Conservation (phyloP, 1,139 yeast species). For the Candida pseudoviswanathii region DNA sequence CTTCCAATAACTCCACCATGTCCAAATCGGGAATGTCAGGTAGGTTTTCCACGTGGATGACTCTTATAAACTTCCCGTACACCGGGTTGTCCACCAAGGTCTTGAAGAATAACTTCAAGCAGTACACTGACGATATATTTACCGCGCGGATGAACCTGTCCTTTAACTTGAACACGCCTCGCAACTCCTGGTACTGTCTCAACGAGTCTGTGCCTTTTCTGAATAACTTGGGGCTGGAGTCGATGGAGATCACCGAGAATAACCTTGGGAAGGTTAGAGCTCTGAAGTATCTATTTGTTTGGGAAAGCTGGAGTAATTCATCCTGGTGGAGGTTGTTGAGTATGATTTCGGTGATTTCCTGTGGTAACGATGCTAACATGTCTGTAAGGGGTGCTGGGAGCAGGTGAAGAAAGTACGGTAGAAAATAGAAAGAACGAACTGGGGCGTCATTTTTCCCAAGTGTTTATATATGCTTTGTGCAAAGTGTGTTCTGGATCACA, state of each 20-base stretch:
- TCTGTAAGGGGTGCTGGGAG: not conserved
- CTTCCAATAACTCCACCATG: conserved; percentile 19
- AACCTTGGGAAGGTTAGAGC: conserved; percentile 21
- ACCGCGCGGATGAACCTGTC: conserved; percentile 8
- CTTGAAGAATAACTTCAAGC: conserved; percentile 25
- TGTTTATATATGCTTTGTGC: not conserved
- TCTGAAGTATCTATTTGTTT: conserved; percentile 20
- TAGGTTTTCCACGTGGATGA: conserved; percentile 19
- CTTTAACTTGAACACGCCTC: conserved; percentile 10
- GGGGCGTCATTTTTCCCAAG: not conserved
- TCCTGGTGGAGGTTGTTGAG: conserved; percentile 19
- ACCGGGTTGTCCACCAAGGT: conserved; percentile 16
- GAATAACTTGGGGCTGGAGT: conserved; percentile 19
- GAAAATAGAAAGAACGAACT: not conserved
- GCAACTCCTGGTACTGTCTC: conserved; percentile 5
- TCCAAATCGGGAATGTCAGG: conserved; percentile 34
- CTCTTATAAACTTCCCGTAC: conserved; percentile 19
- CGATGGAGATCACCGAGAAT: conserved; percentile 24
- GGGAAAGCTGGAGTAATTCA: conserved; percentile 22
- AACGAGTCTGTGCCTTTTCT: conserved; percentile 10
- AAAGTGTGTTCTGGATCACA: not conserved
- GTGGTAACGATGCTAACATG: conserved; percentile 24
- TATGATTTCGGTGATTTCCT: conserved; percentile 23
- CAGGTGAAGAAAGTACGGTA: not conserved
- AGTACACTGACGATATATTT: conserved; percentile 21